Base-by-base conservation (phyloP, 1,139 yeast species). In the Fermentozyma sake region DNA sequence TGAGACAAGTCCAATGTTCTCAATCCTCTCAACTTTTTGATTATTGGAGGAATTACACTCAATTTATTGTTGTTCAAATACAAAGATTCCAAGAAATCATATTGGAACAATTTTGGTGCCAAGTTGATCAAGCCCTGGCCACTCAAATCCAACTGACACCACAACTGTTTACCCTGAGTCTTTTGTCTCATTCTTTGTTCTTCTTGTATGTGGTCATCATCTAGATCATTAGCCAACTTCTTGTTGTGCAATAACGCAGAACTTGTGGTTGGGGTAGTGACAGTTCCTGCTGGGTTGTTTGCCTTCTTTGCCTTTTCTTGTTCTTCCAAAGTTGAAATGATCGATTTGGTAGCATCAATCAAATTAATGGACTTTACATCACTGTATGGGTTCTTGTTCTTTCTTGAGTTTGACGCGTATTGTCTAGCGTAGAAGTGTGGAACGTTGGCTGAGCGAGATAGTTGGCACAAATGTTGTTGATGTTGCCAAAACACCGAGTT, bases 351-450 rank as follows among this genome's bases (percentile, higher is more conserved):
- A 6, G 76, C 70, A 30, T 76, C 83, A 19, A 76, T 60, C 34
- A 77, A 58, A 15, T 71, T 71, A 17, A 61, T 61, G 7, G 61
- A 35, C 39, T 69, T 71, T 16, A 50, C 52, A 16, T 62, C 72
- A 32, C 51, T 58, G 40, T 66, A 66, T 3, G 70, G 70, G 30
- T 61, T 63, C 47, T 70, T 70, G 25, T 56, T 54, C 53, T 72
- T 70, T 62, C 76, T 62, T 12, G 91, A 84, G 42, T 84, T 74
- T 33, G 85, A 73, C 2, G 97, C 97, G 31, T 93, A 94, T 44
- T 83, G 84, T 38, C 96, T 73, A 3, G 98, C 98, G 56, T 87
- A 91, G 42, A 73, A 82, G 57, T 91, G 96, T 7, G 96, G 87
- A 23, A 74, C 59, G 37, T 63, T 69, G 10, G 89, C 74, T 39